Base-by-base conservation (phyloP, 1,284 basidiomycete genomes). In the Cutaneotrichosporon curvatum region DNA sequence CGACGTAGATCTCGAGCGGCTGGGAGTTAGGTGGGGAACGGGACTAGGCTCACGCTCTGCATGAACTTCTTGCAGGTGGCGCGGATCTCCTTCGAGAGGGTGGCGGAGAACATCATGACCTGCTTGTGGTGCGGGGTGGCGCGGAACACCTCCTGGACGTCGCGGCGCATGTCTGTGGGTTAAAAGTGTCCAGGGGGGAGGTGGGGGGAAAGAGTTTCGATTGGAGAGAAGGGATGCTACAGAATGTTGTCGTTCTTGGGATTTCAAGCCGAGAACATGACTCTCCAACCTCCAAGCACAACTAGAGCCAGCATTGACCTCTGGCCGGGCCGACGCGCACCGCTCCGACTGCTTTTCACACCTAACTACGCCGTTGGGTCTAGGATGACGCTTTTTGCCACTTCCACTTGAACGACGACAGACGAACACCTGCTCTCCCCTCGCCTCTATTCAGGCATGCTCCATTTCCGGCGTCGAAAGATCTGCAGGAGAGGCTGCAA, bases 61-160 rank as follows among this genome's bases (percentile, higher is more conserved):
- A 99, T 99, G 73, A 99, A 99, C 74, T 98, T 98, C 77, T 98
- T 98, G 81, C 95, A 99, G 0, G 92, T 97, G 7, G 84, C 81
- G 48, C 95, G 81, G 53, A 98, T 94, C 58, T 98, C 95, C 78
- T 98, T 98, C 48, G 90, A 83, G 53, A 99, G 76, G 1, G 95
- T 99, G 38, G 95, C 95, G 62, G 89, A 94, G 79, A 99, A 99
- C 95, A 99, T 98, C 95, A 98, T 98, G 58, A 99, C 95, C 79
- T 99, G 95, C 79, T 99, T 99, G 81, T 96, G 91, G 74, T 96
- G 94, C 48, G 95, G 95, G n/a, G 95, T 98, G 15, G 90, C 82
- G 62, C 92, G 85, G 83, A 98, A 99, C 65, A 99, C 97, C 76
- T 99, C 95, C 81, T 99, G 95, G 54, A 99, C 94, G 72, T 99